A percentile compares a stretch with the other conserved stretches of the same genome.
Evolutionary conservation across 1,284 basidiomycete species (phyloP).

Genomic region (Apiotrichum montevideense): DNA sequence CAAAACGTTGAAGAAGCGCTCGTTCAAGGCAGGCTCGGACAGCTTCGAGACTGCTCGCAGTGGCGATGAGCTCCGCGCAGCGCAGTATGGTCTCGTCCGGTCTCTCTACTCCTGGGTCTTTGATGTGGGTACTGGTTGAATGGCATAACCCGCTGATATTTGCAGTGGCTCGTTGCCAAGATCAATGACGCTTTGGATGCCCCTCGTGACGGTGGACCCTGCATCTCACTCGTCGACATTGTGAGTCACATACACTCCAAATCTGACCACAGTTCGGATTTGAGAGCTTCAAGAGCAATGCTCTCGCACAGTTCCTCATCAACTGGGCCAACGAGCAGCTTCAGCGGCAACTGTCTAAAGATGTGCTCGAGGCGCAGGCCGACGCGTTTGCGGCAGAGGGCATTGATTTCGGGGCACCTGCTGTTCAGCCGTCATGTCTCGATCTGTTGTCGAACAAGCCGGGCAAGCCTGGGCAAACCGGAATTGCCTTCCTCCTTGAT

Average conservation of each 20-base stretch:
- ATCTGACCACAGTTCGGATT: constrained; percentile 9
- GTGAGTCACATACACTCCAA: background rate
- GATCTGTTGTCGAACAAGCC: constrained; percentile 10
- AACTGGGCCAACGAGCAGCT: constrained; percentile 23
- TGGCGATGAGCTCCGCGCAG: constrained; percentile 13
- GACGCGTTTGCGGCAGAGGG: constrained; percentile 16
- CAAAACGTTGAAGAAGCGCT: constrained; percentile 12
- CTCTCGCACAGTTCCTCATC: constrained; percentile 19
- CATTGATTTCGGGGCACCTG: constrained; percentile 10
- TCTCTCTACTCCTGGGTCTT: constrained; percentile 16
- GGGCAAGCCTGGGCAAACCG: constrained; percentile 8
- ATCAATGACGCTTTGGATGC: constrained; percentile 14
- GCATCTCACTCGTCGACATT: constrained; percentile 16
- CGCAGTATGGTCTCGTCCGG: constrained; percentile 15
- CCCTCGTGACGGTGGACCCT: constrained; percentile 4
- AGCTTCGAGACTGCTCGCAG: constrained; percentile 11
- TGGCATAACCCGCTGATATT: background rate
- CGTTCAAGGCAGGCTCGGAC: constrained; percentile 12
- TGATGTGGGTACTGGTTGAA: background rate
- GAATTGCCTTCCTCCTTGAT: constrained; percentile 16
- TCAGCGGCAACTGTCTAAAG: constrained; percentile 13
- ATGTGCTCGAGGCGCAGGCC: constrained; percentile 15
- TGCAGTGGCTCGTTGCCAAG: constrained; percentile 14
- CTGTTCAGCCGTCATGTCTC: constrained; percentile 10
- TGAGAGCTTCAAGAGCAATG: constrained; percentile 15